Base-by-base conservation (phyloP, 169 alveolate genomes). In the Eimeria acervulina region DNA sequence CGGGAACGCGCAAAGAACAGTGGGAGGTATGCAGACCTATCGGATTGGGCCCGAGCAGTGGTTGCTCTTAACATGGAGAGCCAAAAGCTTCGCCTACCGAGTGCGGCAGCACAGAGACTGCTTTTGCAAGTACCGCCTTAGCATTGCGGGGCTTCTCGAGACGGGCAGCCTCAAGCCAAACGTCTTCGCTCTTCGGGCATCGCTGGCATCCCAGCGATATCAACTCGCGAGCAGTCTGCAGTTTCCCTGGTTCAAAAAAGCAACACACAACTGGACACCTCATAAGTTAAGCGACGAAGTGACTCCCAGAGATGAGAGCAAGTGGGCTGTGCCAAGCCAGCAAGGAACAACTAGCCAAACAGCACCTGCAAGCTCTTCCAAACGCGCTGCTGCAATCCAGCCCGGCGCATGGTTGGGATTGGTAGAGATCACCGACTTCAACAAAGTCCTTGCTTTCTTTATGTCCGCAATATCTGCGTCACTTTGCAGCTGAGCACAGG, bases 321-420 rank as follows among this genome's bases (percentile, higher is more conserved):
- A 17, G 59, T 84, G 61, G 19, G 61, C 44, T 0, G 40, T 4
- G 33, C 33, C 31, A 87, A 70, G 36, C 61, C 78, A 61, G 28
- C 74, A 87, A 10, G 40, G n/a, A 21, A 63, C 72, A 66, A 68
- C 89, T 66, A 31, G n/a, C 72, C 70, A 70, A 28, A n/a, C 80
- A 28, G 42, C 63, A 55, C 98, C 98, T 33, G 99, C 99, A 63
- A 98, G 96, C 94, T 99, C 99, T 96, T 99, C 99, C 92, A 99
- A 96, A 59, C 99, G 98, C 33, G 99, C 99, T 31, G 99, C 99
- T 38, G 99, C 99, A 40, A 99, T 99, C 99, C 99, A 99, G 36
- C 99, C 99, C 36, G 99, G 98, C 5, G 99, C 99, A 97, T 98
- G 99, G 63, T 98, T 98, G 8, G 99, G 99, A 96, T 99, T 99